Evolutionary conservation across 1,139 yeast species (phyloP).

Genomic region (Hyphopichia khmerensis): DNA sequence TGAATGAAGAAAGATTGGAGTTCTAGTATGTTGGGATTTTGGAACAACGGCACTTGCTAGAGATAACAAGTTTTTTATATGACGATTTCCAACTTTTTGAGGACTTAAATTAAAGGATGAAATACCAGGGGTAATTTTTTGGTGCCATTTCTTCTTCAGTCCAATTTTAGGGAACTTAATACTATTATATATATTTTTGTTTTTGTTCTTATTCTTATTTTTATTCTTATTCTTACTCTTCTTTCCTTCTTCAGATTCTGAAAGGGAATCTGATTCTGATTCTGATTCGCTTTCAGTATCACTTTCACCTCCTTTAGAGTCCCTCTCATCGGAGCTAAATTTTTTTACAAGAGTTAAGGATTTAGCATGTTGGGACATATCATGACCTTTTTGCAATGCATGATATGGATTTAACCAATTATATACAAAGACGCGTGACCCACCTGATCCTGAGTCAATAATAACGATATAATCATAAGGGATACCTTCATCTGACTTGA

Average conservation of each 20-base stretch:
- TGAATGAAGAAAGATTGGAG: conserved; percentile 76
- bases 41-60: conserved; percentile 65
- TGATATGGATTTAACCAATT: conserved; percentile 56
- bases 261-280: conserved; percentile 15
- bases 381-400: conserved; percentile 27
- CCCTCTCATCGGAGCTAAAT: conserved; percentile 2
- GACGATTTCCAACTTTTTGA: conserved; percentile 57
- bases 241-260: too few species aligned
- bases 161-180: conserved; percentile 39
- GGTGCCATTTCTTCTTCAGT: conserved; percentile 53
- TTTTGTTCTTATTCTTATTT: conserved; percentile 1
- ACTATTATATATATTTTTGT: not conserved
- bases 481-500: conserved; percentile 35
- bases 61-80: conserved; percentile 53
- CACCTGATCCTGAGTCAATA: conserved; percentile 82
- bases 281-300: conserved; percentile 17
- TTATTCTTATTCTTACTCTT: conserved; percentile 7
- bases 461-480: conserved; percentile 70
- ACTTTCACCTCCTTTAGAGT: conserved; percentile 7
- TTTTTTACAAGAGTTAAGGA: conserved; percentile 14
- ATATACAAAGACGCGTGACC: conserved; percentile 74
- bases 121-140: conserved; percentile 67
- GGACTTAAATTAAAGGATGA: conserved; percentile 54
- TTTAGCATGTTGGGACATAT: conserved; percentile 9
- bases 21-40: conserved; percentile 59